Percentiles rank a stretch among this genome's conserved stretches.
Evolutionary conservation across 2,329 filamentous ascomycete genomes (phyloP).

Genomic region (Cyanodermella asteris): DNA sequence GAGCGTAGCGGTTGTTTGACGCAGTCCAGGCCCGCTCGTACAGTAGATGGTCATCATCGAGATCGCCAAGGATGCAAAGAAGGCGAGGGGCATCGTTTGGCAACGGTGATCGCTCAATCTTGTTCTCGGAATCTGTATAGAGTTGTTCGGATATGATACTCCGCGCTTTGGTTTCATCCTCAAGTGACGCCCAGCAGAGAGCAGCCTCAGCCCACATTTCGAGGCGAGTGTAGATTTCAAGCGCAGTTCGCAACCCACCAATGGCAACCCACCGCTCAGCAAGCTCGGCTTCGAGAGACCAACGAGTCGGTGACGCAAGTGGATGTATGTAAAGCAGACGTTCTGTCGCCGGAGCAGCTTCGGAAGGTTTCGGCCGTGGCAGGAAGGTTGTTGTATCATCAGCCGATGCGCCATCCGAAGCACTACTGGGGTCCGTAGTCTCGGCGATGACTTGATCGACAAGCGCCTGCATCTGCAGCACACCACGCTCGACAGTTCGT

Average conservation of each 20-base stretch:
- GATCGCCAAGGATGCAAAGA: constrained; percentile 82
- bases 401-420: constrained; percentile 12
- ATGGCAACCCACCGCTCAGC: constrained; percentile 81
- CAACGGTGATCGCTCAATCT: constrained; percentile 42
- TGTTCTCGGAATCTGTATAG: constrained; percentile 27
- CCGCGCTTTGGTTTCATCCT: constrained; percentile 65
- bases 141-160: constrained; percentile 57
- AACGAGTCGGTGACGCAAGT: constrained; percentile 63
- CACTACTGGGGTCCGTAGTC: constrained; percentile 30
- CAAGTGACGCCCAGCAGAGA: constrained; percentile 59
- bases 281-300: constrained; percentile 86
- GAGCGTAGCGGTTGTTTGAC: constrained; percentile 57
- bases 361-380: constrained; percentile 48
- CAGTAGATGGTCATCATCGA: constrained; percentile 44
- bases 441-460: constrained; percentile 90
- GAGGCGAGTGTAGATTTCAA: constrained; percentile 88
- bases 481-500: constrained; percentile 67
- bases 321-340: constrained; percentile 68
- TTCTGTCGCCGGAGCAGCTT: constrained; percentile 56
- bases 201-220: constrained; percentile 91
- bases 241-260: constrained; percentile 67
- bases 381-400: constrained; percentile 50
- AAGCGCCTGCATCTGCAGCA: constrained; percentile 82
- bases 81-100: constrained; percentile 69
- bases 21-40: constrained; percentile 80